Base-by-base conservation (phyloP, 495 filamentous ascomycete genomes). In the Cryomyces antarcticus region DNA sequence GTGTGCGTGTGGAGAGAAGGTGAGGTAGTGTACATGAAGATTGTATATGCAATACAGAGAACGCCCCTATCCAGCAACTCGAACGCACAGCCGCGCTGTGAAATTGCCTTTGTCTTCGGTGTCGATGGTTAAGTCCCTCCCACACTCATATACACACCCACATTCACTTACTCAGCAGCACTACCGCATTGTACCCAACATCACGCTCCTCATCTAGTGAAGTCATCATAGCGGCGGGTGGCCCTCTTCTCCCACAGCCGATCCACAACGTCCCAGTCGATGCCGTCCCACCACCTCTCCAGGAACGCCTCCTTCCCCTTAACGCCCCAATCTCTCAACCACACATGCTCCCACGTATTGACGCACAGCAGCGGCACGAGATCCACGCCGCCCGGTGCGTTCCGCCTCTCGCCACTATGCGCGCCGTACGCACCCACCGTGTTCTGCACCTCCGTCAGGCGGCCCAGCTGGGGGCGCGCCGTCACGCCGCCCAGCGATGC, bases 291-390 rank as follows among this genome's bases (percentile, higher is more conserved):
- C 87, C 88, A 94, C 37, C 56, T 61, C 64, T 80, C 69, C 41
- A 86, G 65, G 61, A 72, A 97, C 44, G 64, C 58, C 39, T 67
- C 67, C 76, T 93, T 96, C 9, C 82, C 83, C 33, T 60, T 64
- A 38, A 94, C 65, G 28, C 84, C 84, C 53, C 77, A 94, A 56
- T 96, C 84, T 46, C 68, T 69, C 58, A 96, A 61, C 76, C 81
- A 97, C 2, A 77, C 80, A 60, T 97, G 89, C 66, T 95, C 78
- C 89, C 89, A 97, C 28, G 84, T 93, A 59, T 89, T 96, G 38
- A 96, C 69, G 52, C 87, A 93, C 45, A 96, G 62, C 47, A 95
- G 62, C 4, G 88, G 85, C 42, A 73, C 62, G 12, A 87, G 52
- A 42, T 81, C 70, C 34, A 72, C 61, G 7, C 81, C 85, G 5